phyloP scores from a whole-genome alignment of 495 filamentous ascomycete species.

The Hyaloscypha bicolor region DNA sequence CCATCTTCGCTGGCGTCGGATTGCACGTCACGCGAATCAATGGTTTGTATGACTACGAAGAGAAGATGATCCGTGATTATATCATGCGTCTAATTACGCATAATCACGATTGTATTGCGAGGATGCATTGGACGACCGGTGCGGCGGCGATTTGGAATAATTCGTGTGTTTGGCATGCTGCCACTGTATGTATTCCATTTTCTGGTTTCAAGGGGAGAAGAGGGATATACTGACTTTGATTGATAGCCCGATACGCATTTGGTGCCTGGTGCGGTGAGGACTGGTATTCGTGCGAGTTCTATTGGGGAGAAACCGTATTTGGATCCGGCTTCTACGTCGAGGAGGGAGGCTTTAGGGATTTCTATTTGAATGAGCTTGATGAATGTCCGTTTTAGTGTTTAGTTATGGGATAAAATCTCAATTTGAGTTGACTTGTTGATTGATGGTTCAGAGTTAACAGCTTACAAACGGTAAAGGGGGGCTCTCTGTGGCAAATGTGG shows the following conservation, averaged over 20 bases:
- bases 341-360: slow-evolving; percentile 47
- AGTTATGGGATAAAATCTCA: not conserved
- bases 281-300: slow-evolving; percentile 44
- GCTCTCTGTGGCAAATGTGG: too few relatives aligned
- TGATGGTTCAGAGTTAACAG: too few relatives aligned
- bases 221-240: not conserved
- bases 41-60: slow-evolving; percentile 41
- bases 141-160: slow-evolving; percentile 45
- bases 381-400: not conserved
- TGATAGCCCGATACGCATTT: slow-evolving; percentile 45
- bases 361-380: not conserved
- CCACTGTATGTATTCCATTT: slow-evolving; percentile 24
- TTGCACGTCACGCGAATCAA: slow-evolving; percentile 45
- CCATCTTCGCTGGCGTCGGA: slow-evolving; percentile 46
- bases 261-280: slow-evolving; percentile 37
- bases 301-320: slow-evolving; percentile 51
- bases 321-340: slow-evolving; percentile 46
- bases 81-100: slow-evolving; percentile 43
- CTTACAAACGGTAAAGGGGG: too few relatives aligned
- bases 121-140: slow-evolving; percentile 47
- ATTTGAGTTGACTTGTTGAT: not conserved
- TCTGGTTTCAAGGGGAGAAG: not conserved
- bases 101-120: slow-evolving; percentile 45
- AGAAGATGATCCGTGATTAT: slow-evolving; percentile 44
- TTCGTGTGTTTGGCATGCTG: slow-evolving; percentile 43